Evolutionary conservation across 768 basidiomycete species (phyloP), one percentile per base, ranked within the genome.

Genomic region (Lentinula sp.): DNA sequence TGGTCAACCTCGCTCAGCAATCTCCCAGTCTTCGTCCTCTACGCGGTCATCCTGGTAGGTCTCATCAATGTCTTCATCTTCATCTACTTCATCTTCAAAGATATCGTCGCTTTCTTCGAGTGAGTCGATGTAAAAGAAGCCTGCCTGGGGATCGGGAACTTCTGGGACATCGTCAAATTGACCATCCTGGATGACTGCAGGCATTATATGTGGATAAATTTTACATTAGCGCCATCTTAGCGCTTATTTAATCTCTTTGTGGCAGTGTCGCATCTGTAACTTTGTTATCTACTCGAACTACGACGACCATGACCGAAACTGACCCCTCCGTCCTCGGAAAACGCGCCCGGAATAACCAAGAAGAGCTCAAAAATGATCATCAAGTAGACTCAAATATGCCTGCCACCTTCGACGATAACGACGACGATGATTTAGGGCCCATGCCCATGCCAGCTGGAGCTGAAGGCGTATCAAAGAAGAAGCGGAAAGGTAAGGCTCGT

Each of bases 1-100:
- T n/a, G 2, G 23, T 12, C 20, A 65, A 88, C 93, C 89, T 82
- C 88, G 76, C 74, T 93, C 91, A 57, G 89, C 83, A 59, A 90
- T 81, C 71, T 94, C 90, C 92, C 89, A 92, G 70, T 94, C 91
- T 68, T 94, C 92, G 68, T 93, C 91, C 64, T 93, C 91, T 32
- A 86, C 88, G 48, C 87, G 78, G 66, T 77, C 78, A 53, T 83
- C 81, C 58, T 49, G 32, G 46, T 81, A 85, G 62, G 70, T 75
- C 12, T 81, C 82, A 32, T 84, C 81, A 5, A 73, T 69, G 50
- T 70, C 73, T 28, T 77, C 74, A 35, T 80, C 77, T 1, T 77
- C 71, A 36, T 72, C 68, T 37, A 73, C 74, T 7, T 76, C 74
- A 8, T 79, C 74, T 13, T 74, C 75, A 51, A 77, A 76, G 13